Evolutionary conservation across 1,139 yeast genomes (phyloP).

Genomic region (Eremothecium cymbalariae): DNA sequence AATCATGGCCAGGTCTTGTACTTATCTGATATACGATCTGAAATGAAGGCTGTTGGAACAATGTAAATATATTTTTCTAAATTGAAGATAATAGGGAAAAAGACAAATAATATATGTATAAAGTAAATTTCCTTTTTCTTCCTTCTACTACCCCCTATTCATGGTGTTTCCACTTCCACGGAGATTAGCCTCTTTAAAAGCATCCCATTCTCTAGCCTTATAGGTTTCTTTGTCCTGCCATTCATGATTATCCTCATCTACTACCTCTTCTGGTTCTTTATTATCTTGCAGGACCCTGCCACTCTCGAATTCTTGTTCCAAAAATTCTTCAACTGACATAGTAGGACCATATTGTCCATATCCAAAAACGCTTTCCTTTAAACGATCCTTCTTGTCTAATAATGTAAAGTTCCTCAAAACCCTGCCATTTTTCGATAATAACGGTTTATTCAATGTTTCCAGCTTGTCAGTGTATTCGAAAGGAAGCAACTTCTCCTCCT

Average conservation of each 20-base stretch:
- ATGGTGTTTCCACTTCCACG: conserved; percentile 86
- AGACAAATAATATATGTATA: conserved; percentile 23
- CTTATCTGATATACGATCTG: conserved; percentile 19
- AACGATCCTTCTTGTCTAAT: conserved; percentile 49
- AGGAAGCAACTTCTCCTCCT: conserved; percentile 21
- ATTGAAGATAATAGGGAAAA: conserved; percentile 1
- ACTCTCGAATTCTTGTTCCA: conserved; percentile 74
- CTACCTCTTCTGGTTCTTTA: conserved; percentile 37
- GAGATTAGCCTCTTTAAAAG: conserved; percentile 78
- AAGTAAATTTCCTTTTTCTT: too few species aligned
- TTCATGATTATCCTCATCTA: conserved; percentile 43
- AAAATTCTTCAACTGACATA: conserved; percentile 86
- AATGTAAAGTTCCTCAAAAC: conserved; percentile 80
- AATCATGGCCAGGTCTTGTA: conserved; percentile 24
- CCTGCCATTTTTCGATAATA: conserved; percentile 62
- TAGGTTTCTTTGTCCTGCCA: conserved; percentile 49
- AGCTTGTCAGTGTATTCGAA: conserved; percentile 47
- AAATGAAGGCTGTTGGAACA: conserved; percentile 17
- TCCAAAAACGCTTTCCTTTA: conserved; percentile 65
- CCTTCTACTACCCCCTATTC: too few species aligned
- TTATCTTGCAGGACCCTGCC: conserved; percentile 68
- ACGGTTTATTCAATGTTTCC: conserved; percentile 38
- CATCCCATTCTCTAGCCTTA: conserved; percentile 82
- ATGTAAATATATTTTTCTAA: conserved; percentile 12
- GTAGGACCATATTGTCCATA: conserved; percentile 93